phyloP scores from a whole-genome alignment of 371 early-diverging fungal species.

The Enterocytospora artemiae region DNA sequence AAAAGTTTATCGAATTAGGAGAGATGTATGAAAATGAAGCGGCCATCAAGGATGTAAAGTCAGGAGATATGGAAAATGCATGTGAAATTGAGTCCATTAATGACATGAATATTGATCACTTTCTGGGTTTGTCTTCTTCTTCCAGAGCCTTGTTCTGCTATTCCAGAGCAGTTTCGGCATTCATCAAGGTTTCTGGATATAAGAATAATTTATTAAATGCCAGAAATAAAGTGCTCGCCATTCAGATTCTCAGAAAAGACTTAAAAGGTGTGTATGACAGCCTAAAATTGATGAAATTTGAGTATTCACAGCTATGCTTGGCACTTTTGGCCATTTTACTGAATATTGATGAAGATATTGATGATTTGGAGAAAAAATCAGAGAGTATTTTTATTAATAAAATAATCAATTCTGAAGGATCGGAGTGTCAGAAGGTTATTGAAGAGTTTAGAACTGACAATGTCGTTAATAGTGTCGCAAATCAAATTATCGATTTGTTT shows the following conservation, averaged over 20 bases:
- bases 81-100: no score
- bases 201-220: background rate
- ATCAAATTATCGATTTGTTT: background rate
- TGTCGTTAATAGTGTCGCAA: constrained; percentile 1
- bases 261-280: background rate
- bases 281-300: background rate
- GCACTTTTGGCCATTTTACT: background rate
- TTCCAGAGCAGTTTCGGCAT: constrained; percentile 6
- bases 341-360: constrained; percentile 1
- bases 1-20: constrained; percentile 1
- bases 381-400: constrained; percentile 21
- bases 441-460: constrained; percentile 18
- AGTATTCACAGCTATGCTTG: background rate
- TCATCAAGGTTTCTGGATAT: background rate
- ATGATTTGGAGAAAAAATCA: constrained; percentile 4
- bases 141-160: constrained; percentile 18
- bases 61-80: no score
- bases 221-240: background rate
- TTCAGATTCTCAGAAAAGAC: background rate
- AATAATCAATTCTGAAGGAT: constrained; percentile 9
- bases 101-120: no score
- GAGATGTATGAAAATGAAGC: constrained; percentile 6
- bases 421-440: constrained; percentile 3
- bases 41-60: constrained; percentile 4
- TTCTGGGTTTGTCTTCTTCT: no score